A percentile compares a stretch with the other conserved stretches of the same genome.
Evolutionary conservation across 2,329 filamentous ascomycete genomes (phyloP).

Genomic region (Alternaria arborescens): DNA sequence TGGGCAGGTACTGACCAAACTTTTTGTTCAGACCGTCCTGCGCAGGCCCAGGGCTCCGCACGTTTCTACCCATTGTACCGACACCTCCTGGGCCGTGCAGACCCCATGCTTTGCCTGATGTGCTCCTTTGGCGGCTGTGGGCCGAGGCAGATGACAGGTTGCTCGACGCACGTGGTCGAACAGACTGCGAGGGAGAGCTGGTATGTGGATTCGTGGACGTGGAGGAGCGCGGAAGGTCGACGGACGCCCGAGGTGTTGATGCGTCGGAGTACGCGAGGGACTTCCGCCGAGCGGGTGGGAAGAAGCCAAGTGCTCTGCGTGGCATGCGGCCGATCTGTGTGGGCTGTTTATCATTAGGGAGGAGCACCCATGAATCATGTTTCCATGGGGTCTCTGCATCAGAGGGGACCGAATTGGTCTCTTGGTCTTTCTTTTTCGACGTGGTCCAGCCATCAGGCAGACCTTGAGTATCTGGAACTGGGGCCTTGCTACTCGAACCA

Average conservation of each 20-base stretch:
- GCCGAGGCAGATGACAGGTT: constrained; percentile 50
- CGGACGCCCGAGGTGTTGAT: constrained; percentile 72
- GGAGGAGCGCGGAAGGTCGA: constrained; percentile 65
- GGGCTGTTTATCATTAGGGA: constrained; percentile 74
- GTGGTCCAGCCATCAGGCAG: constrained; percentile 50
- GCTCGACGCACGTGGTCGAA: constrained; percentile 48
- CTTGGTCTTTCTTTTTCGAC: constrained; percentile 46
- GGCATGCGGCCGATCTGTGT: constrained; percentile 88
- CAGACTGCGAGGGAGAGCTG: constrained; percentile 50
- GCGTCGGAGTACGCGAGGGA: constrained; percentile 71
- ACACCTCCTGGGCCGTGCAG: constrained; percentile 88
- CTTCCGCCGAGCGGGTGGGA: constrained; percentile 90
- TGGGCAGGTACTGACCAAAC: constrained; percentile 83
- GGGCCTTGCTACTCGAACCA: constrained; percentile 23
- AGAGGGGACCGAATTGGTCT: constrained; percentile 43
- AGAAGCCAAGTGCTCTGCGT: constrained; percentile 84
- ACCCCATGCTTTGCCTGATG: constrained; percentile 56
- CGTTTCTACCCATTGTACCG: constrained; percentile 77
- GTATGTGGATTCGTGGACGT: constrained; percentile 43
- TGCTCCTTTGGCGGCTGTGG: constrained; percentile 47
- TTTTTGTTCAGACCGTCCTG: constrained; percentile 85
- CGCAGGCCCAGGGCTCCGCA: constrained; percentile 80
- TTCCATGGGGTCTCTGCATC: constrained; percentile 73
- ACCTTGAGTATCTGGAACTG: constrained; percentile 29
- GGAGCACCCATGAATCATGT: constrained; percentile 87